Base-by-base conservation (phyloP, 139 green algal genomes). In the Micractinium conductrix region DNA sequence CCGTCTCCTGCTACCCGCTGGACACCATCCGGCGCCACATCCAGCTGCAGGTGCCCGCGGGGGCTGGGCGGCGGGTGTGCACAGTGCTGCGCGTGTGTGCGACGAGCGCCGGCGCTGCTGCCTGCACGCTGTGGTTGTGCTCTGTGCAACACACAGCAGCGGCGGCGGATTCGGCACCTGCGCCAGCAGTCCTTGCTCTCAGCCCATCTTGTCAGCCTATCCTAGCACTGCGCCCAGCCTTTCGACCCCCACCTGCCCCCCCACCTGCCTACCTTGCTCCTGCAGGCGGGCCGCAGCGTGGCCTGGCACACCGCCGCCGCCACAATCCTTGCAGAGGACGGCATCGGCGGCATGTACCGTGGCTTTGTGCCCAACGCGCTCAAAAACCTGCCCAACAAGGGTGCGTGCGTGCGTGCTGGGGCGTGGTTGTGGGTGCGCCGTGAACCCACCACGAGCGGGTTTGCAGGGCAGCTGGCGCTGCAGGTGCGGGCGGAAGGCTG, bases 341-440 rank as follows among this genome's bases (percentile, higher is more conserved):
- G 93, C 24, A 16, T 92, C 17, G 60, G 42, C 17, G 92, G 90
- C 30, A 69, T 96, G 48, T 97, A 96, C 91, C 85, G 91, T 42
- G 94, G 94, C 28, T 96, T 97, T 53, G 22, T 96, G n/a, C 93
- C 94, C 60, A 96, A 95, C 84, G 89, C 90, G 12, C 73, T 95
- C 30, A 97, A 97, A 75, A 97, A 97, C 86, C 85, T 96, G 68
- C 94, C 94, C 35, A 97, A 96, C 90, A 97, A 97, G 87, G 92
- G 92, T 92, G 86, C n/a, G 76, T 21, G 53, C 8, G 53, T 5
- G 53, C 19, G 5, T 62, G 53, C n/a, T n/a, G n/a, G n/a, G n/a
- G n/a, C n/a, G n/a, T n/a, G n/a, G n/a, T n/a, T n/a, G n/a, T n/a
- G n/a, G n/a, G n/a, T n/a, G n/a, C n/a, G n/a, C n/a, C n/a, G n/a